Percentiles rank a stretch among this genome's conserved stretches.
phyloP scores from a whole-genome alignment of 306 rosid genomes.

The Fragaria vesca region DNA sequence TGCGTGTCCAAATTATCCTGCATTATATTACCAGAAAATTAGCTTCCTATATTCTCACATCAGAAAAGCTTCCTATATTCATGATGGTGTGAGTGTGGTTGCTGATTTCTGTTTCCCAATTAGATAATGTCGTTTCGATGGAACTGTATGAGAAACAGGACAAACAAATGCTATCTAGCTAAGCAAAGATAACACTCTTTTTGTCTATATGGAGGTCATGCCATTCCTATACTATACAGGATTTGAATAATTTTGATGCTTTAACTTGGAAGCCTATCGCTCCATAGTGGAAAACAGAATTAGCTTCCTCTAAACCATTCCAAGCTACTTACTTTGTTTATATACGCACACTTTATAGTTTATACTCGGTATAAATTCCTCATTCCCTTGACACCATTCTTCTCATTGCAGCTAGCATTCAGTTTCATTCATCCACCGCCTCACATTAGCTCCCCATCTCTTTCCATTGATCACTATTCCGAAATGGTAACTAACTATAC shows the following conservation, averaged over 20 bases:
- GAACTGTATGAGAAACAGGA: neutral
- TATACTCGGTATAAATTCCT: slow-evolving; percentile 4
- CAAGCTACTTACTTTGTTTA: neutral
- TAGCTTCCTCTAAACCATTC: slow-evolving; percentile 6
- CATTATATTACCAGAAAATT: neutral
- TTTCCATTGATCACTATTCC: neutral
- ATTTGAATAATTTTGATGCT: neutral
- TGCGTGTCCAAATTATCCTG: neutral
- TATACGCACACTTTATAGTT: neutral
- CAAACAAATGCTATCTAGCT: neutral
- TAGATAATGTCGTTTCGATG: neutral
- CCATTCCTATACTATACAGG: neutral
- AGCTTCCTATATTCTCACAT: neutral
- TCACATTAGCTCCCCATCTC: neutral
- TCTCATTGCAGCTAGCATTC: neutral
- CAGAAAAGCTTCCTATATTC: neutral
- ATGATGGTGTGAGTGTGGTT: neutral
- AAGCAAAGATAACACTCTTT: neutral
- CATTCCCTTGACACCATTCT: neutral
- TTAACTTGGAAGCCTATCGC: neutral
- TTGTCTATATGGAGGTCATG: neutral
- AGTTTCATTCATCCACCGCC: neutral
- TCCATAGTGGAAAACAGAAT: slow-evolving; percentile 17
- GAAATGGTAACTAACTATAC: neutral
- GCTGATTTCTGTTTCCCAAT: neutral